phyloP scores from a whole-genome alignment of 768 basidiomycete genomes.

The Amanita molliuscula region DNA sequence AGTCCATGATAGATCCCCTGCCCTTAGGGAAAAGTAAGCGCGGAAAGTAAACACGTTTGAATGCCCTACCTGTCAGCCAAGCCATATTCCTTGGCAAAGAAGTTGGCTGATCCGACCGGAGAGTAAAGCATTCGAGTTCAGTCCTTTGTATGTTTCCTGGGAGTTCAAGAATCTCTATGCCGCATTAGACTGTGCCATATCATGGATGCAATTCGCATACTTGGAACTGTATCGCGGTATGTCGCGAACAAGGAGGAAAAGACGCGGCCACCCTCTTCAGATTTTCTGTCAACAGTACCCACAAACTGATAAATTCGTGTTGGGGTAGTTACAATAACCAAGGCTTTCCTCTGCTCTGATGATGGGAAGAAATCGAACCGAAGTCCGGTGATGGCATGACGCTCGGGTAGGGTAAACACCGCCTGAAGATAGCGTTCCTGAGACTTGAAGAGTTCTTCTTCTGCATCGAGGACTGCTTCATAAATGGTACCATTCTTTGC shows the following conservation, averaged over 20 bases:
- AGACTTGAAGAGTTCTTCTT: slow-evolving; percentile 88
- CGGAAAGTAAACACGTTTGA: not conserved
- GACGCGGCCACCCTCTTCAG: slow-evolving; percentile 66
- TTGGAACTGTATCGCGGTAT: slow-evolving; percentile 72
- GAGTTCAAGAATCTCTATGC: slow-evolving; percentile 79
- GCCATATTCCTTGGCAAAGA: slow-evolving; percentile 69
- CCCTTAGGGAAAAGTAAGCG: slow-evolving; percentile 30
- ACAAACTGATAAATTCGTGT: slow-evolving; percentile 88
- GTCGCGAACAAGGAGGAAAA: slow-evolving; percentile 65
- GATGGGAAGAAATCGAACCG: slow-evolving; percentile 71
- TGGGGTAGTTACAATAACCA: slow-evolving; percentile 78
- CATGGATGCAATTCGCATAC: slow-evolving; percentile 28
- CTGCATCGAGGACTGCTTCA: slow-evolving; percentile 82
- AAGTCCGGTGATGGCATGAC: slow-evolving; percentile 76
- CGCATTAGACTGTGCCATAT: slow-evolving; percentile 11
- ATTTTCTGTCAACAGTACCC: slow-evolving; percentile 53
- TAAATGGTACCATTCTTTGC: slow-evolving; percentile 78
- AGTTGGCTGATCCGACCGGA: slow-evolving; percentile 56
- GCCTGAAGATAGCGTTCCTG: slow-evolving; percentile 69
- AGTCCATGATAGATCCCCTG: slow-evolving; percentile 85
- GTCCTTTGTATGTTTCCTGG: slow-evolving; percentile 71
- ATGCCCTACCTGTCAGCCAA: slow-evolving; percentile 77
- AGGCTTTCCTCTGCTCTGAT: slow-evolving; percentile 45
- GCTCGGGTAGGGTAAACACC: slow-evolving; percentile 71
- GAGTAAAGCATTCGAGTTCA: slow-evolving; percentile 73